Conservation (phyloP, 1,139 yeast genomes). For the Schizosaccharomyces versatilis region DNA sequence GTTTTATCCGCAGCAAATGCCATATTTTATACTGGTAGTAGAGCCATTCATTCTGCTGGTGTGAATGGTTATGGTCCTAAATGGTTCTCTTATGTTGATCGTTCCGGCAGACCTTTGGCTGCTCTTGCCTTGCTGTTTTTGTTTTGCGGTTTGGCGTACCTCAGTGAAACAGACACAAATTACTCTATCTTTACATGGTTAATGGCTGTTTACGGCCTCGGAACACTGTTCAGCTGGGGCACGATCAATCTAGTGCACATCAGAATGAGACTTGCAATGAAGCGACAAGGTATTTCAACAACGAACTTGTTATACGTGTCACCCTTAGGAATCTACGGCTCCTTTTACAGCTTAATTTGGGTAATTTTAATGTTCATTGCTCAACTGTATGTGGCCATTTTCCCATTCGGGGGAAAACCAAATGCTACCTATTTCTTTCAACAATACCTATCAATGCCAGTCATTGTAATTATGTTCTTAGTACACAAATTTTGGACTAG, state of each 20-base stretch:
- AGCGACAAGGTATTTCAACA: conserved; percentile 10
- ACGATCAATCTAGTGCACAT: conserved; percentile 25
- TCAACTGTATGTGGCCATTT: conserved; percentile 63
- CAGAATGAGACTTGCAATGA: conserved; percentile 11
- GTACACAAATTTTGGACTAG: not conserved
- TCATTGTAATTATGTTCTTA: conserved; percentile 26
- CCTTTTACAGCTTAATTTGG: conserved; percentile 35
- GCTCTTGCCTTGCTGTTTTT: conserved; percentile 21
- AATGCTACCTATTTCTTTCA: conserved; percentile 27
- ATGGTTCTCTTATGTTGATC: conserved; percentile 36
- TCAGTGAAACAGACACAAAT: conserved; percentile 45
- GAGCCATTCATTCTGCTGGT: conserved; percentile 57
- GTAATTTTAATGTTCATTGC: conserved; percentile 48
- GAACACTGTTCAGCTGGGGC: conserved; percentile 31
- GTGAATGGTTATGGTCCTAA: conserved; percentile 48
- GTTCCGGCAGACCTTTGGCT: conserved; percentile 42
- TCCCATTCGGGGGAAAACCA: conserved; percentile 33
- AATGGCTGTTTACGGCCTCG: conserved; percentile 48
- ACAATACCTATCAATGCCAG: conserved; percentile 32
- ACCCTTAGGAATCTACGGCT: conserved; percentile 55
- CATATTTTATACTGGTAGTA: conserved; percentile 54
- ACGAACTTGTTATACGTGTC: conserved; percentile 39
- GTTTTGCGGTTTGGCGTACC: conserved; percentile 33
- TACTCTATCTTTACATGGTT: conserved; percentile 61
- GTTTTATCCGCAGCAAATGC: conserved; percentile 62